These are phyloP conservation scores for Triticum monococcum DNA, from an alignment of 176 grass and related monocot species.

Conservation along the genomic window DNA sequence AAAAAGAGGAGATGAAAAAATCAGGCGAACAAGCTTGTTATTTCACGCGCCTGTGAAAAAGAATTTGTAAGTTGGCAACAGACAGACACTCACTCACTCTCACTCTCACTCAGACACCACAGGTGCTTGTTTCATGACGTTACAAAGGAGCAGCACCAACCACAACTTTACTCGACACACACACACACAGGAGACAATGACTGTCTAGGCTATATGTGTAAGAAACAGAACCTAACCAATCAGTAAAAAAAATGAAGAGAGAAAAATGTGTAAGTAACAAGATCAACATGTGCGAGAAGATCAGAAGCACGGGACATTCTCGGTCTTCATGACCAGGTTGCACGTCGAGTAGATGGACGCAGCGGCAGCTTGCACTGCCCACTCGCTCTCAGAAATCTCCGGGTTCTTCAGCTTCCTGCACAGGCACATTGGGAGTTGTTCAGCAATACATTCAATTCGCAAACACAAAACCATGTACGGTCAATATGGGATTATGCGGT, in stretches of 20 bases:
- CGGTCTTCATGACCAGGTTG: constrained; percentile 70
- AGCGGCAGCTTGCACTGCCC: constrained; percentile 82
- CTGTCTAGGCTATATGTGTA: constrained; percentile 20
- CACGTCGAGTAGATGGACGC: constrained; percentile 96
- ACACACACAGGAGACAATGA: constrained; percentile 7
- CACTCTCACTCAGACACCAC: neutral
- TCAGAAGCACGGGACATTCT: constrained; percentile 71
- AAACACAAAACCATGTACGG: neutral
- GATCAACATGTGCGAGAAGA: neutral
- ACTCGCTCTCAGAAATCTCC: constrained; percentile 64
- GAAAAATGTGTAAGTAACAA: constrained; percentile 12
- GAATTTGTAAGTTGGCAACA: constrained; percentile 26
- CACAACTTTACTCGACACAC: constrained; percentile 27
- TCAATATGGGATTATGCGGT: neutral
- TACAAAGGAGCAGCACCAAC: constrained; percentile 37
- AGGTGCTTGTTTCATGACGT: constrained; percentile 21
- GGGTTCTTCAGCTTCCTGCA: constrained; percentile 70
- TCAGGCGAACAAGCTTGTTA: constrained; percentile 7
- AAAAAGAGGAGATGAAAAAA: neutral
- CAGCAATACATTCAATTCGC: neutral
- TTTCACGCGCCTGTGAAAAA: constrained; percentile 40
- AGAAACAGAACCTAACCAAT: constrained; percentile 17
- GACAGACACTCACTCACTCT: neutral
- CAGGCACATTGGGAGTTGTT: neutral
- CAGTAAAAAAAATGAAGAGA: constrained; percentile 18